Evolutionary conservation across 139 green algal species (phyloP).

Genomic region (Ulvella scutata): DNA sequence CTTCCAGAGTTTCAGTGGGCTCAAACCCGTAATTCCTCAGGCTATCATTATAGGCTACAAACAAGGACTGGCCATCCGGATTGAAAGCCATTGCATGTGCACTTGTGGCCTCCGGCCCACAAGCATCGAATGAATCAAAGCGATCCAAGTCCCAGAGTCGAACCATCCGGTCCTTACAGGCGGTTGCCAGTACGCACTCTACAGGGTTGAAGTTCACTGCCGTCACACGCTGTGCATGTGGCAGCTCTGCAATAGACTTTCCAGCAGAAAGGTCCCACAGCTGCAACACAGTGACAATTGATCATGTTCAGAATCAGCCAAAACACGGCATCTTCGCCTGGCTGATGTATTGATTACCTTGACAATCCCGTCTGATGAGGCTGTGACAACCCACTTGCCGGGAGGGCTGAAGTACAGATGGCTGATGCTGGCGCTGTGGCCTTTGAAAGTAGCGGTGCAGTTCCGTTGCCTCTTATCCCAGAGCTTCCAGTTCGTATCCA

Average conservation of each 20-base stretch:
- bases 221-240: constrained; percentile 40
- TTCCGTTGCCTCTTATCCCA: constrained; percentile 59
- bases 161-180: constrained; percentile 45
- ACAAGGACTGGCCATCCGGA: constrained; percentile 42
- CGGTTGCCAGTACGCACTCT: constrained; percentile 64
- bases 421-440: constrained; percentile 37
- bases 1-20: background rate
- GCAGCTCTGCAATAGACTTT: constrained; percentile 41
- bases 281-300: constrained; percentile 12
- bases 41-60: constrained; percentile 23
- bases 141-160: constrained; percentile 72
- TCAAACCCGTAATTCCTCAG: background rate
- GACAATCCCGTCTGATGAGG: constrained; percentile 42
- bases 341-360: constrained; percentile 34
- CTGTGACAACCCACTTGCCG: constrained; percentile 55
- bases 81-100: constrained; percentile 48
- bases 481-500: constrained; percentile 58
- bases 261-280: constrained; percentile 64
- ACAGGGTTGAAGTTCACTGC: constrained; percentile 62
- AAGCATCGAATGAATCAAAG: constrained; percentile 32
- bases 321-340: background rate
- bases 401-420: constrained; percentile 60
- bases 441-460: constrained; percentile 58
- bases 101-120: constrained; percentile 34
- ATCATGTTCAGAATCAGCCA: constrained; percentile 2